These are phyloP conservation scores for Ophiostoma himal-ulmi DNA, from an alignment of 2,329 filamentous ascomycete species.

Conservation along the genomic window DNA sequence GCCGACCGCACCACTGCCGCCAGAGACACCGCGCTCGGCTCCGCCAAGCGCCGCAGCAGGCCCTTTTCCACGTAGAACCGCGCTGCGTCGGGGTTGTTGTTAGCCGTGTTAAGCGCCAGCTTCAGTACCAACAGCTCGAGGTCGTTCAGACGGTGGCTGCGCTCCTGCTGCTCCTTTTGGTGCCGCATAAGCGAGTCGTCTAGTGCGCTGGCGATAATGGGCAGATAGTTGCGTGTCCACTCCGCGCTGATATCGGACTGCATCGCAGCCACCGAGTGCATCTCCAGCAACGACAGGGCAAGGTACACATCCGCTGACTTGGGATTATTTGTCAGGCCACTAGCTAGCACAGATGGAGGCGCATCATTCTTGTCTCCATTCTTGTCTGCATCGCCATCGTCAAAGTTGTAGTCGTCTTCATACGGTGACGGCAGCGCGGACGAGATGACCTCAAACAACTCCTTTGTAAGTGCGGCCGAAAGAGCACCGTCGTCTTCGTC, in stretches of 20 bases:
- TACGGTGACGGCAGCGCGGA: conserved; percentile 31
- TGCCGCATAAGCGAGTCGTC: conserved; percentile 31
- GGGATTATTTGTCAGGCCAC: conserved; percentile 33
- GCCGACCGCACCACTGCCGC: conserved; percentile 40
- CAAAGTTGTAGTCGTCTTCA: conserved; percentile 25
- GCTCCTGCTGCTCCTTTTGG: conserved; percentile 28
- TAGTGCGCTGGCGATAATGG: conserved; percentile 46
- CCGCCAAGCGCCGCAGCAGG: conserved; percentile 46
- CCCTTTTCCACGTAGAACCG: conserved; percentile 59
- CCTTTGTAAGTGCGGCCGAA: conserved; percentile 43
- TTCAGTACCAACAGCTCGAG: conserved; percentile 52
- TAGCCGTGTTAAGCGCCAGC: conserved; percentile 78
- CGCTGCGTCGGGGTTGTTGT: conserved; percentile 67
- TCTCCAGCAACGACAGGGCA: conserved; percentile 47
- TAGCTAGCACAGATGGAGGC: conserved; percentile 4
- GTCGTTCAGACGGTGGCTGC: conserved; percentile 32
- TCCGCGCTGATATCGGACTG: conserved; percentile 38
- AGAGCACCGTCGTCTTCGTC: conserved; percentile 41
- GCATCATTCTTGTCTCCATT: conserved; percentile 28
- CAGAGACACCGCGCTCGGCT: conserved; percentile 49
- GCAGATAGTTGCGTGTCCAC: conserved; percentile 48
- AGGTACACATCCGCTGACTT: conserved; percentile 41
- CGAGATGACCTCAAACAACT: conserved; percentile 43
- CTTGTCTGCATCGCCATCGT: conserved; percentile 18
- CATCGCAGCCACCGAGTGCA: conserved; percentile 45